These are phyloP conservation scores for Raddia distichophylla DNA, from an alignment of 176 grass and related monocot genomes.

Conservation along the genomic window DNA sequence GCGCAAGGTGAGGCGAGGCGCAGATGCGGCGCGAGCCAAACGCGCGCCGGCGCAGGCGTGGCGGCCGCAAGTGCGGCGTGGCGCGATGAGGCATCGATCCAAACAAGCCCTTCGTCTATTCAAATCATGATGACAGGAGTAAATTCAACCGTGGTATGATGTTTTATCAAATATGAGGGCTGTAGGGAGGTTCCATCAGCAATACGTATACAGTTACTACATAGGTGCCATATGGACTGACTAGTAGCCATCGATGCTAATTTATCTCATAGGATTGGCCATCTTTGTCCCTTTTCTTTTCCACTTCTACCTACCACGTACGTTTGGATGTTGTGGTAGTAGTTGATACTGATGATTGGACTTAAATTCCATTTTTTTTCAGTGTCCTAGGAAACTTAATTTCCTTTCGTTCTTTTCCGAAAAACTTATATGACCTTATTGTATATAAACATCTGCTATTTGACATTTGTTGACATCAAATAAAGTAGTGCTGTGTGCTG, in stretches of 20 bases:
- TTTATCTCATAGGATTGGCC: slow-evolving; percentile 17
- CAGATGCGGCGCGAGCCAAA: no score
- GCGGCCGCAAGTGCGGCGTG: no score
- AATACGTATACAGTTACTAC: not conserved
- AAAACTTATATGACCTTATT: slow-evolving; percentile 13
- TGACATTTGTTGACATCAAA: not conserved
- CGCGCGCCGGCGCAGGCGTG: no score
- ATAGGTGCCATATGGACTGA: not conserved
- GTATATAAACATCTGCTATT: not conserved
- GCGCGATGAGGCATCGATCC: no score
- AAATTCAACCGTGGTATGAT: not conserved
- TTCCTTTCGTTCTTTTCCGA: slow-evolving; percentile 16
- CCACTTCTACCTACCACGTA: slow-evolving; percentile 10
- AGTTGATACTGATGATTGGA: slow-evolving; percentile 21
- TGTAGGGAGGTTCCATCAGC: not conserved
- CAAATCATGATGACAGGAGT: not conserved
- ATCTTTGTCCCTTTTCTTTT: slow-evolving; percentile 19
- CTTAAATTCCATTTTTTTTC: not conserved
- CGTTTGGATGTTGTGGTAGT: not conserved
- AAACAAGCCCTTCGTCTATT: no score
- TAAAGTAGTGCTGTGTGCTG: not conserved
- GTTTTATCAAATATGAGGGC: not conserved
- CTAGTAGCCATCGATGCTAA: not conserved
- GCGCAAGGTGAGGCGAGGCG: no score
- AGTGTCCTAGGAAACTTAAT: slow-evolving; percentile 55